Percentiles rank a stretch among this genome's conserved stretches.
phyloP scores from a whole-genome alignment of 2,329 filamentous ascomycete genomes.

The Penicillium hordei region DNA sequence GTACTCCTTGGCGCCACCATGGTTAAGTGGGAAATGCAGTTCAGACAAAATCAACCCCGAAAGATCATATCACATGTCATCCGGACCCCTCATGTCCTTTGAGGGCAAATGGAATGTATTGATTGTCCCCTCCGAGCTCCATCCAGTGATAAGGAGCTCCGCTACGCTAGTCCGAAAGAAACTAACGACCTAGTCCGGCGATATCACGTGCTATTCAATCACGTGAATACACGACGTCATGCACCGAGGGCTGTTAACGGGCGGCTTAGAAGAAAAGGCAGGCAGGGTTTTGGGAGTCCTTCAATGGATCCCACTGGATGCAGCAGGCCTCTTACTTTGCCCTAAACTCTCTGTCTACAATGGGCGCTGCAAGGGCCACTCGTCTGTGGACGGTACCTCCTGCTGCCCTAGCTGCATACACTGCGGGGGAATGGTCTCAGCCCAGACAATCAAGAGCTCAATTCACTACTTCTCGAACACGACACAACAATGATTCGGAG shows the following conservation, averaged over 20 bases:
- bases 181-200: neutral
- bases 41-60: constrained; percentile 18
- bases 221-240: constrained; percentile 27
- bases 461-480: constrained; percentile 26
- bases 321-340: constrained; percentile 13
- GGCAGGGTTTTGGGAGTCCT: constrained; percentile 19
- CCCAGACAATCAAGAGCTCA: constrained; percentile 24
- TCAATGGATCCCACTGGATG: constrained; percentile 24
- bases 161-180: constrained; percentile 25
- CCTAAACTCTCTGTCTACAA: constrained; percentile 26
- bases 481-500: constrained; percentile 14
- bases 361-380: constrained; percentile 37
- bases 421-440: constrained; percentile 28
- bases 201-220: neutral
- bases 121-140: constrained; percentile 8
- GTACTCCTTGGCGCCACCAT: constrained; percentile 59
- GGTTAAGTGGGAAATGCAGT: constrained; percentile 10
- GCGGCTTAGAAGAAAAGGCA: constrained; percentile 9
- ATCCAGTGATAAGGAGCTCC: constrained; percentile 20
- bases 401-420: constrained; percentile 33
- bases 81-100: constrained; percentile 4
- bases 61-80: constrained; percentile 22
- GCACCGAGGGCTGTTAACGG: neutral
- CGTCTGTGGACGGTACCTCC: constrained; percentile 40
- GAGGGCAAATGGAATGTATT: neutral